phyloP scores from a whole-genome alignment of 164 flowering plant species.

The Litsea cubeba region DNA sequence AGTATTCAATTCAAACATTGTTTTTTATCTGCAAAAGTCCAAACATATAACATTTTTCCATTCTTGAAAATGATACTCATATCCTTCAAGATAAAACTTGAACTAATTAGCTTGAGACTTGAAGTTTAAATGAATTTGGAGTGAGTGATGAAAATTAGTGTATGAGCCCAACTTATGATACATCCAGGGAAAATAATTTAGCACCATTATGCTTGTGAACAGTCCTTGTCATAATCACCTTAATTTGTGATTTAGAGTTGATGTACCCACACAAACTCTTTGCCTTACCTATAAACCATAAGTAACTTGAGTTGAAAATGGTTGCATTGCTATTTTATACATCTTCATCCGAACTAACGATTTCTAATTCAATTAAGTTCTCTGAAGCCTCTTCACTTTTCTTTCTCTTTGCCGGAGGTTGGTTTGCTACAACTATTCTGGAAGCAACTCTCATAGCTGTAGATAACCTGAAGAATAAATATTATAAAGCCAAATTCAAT shows the following conservation, averaged over 20 bases:
- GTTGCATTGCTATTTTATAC: not conserved
- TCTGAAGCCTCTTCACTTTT: constrained; percentile 27
- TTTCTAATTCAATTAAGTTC: constrained; percentile 72
- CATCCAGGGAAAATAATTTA: no score
- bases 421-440: constrained; percentile 14
- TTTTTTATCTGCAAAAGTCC: no score
- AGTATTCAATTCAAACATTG: no score
- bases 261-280: not conserved
- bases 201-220: no score
- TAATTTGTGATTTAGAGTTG: not conserved
- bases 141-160: no score
- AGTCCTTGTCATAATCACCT: no score
- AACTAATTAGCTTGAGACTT: no score
- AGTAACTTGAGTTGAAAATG: not conserved
- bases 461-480: constrained; percentile 34
- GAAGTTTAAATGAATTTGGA: no score
- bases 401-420: constrained; percentile 39
- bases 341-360: constrained; percentile 71
- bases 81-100: no score
- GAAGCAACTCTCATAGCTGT: constrained; percentile 24
- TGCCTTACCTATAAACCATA: not conserved
- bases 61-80: no score
- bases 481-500: not conserved
- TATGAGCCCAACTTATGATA: no score
- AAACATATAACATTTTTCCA: no score